Evolutionary conservation across 192 early-diverging fungal genomes (phyloP).

Genomic region (Entomortierella lignicola): DNA sequence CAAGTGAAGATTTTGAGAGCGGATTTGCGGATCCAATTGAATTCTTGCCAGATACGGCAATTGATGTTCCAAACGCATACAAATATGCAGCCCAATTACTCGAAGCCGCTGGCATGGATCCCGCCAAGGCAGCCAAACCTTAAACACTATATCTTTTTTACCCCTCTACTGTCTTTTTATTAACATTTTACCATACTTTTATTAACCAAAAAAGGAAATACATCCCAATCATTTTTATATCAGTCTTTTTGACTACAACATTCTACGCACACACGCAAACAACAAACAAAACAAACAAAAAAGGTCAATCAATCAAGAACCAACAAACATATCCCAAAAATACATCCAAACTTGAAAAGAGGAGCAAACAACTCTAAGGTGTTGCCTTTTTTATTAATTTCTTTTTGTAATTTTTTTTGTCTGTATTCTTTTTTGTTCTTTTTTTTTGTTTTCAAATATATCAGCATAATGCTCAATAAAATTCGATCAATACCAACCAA

Average conservation of each 20-base stretch:
- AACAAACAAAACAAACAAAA: too few relatives aligned
- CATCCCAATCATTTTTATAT: too few relatives aligned
- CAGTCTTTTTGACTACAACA: too few relatives aligned
- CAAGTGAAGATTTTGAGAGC: slow-evolving; percentile 60
- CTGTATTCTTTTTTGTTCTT: not conserved
- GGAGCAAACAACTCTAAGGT: too few relatives aligned
- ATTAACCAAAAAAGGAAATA: too few relatives aligned
- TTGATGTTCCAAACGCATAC: slow-evolving; percentile 78
- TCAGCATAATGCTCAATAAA: not conserved
- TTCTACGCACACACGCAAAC: too few relatives aligned
- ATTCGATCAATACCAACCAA: not conserved
- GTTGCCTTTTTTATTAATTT: too few relatives aligned
- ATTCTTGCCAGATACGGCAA: slow-evolving; percentile 75
- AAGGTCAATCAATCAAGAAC: too few relatives aligned
- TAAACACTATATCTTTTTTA: slow-evolving; percentile 11
- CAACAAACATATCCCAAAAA: too few relatives aligned
- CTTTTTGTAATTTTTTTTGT: too few relatives aligned
- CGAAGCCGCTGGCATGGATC: slow-evolving; percentile 62
- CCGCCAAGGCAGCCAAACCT: slow-evolving; percentile 34
- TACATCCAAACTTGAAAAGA: too few relatives aligned
- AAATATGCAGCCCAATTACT: slow-evolving; percentile 73
- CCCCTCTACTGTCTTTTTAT: not conserved
- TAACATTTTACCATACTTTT: too few relatives aligned
- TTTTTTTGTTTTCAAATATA: not conserved
- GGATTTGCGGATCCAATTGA: slow-evolving; percentile 67